Base-by-base conservation (phyloP, 345 rosid species). In the Eucalyptus lansdowneana region DNA sequence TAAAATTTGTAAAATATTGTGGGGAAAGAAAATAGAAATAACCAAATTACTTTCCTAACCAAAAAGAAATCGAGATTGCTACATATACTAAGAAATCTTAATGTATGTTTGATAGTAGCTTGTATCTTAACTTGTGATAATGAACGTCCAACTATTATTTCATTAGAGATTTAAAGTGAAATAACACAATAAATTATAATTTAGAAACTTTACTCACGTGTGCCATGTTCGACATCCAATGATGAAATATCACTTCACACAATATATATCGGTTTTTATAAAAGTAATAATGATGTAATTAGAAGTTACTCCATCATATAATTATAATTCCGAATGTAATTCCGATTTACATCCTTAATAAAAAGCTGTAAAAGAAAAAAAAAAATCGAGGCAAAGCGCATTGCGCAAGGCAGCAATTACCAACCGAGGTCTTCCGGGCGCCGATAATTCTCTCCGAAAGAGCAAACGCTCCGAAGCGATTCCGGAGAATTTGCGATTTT, bases 91-190 rank as follows among this genome's bases (percentile, higher is more conserved):
- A 56, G 60, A 56, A 21, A 56, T 47, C 50, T 47, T 47, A 1
- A 47, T 47, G 50, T 4, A 47, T 47, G 50, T 47, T 44, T 19
- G 6, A 37, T 10, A 19, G 45, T 7, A 37, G 8, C 27, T 72
- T 21, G 8, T 37, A 19, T 72, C 14, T 72, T 37, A 9, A 9
- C 11, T 34, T 2, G 14, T 1, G 5, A 3, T 21, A 37, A 19
- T 1, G 2, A 21, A 0, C 0, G 14, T 19, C 8, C 8, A 13
- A 21, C 15, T 21, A 76, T 11, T 21, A 76, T 37, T 11, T 37
- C 9, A 21, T 6, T 11, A 11, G 8, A 11, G 27, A 7, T 19
- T 1, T 76, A 21, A 0, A 10, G 14, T 76, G 3, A 21, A 37
- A 19, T 3, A 15, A 62, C 0, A 2, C 9, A 4, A 65, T 8